phyloP scores from a whole-genome alignment of 768 basidiomycete species.

The Pleurotus djamor region DNA sequence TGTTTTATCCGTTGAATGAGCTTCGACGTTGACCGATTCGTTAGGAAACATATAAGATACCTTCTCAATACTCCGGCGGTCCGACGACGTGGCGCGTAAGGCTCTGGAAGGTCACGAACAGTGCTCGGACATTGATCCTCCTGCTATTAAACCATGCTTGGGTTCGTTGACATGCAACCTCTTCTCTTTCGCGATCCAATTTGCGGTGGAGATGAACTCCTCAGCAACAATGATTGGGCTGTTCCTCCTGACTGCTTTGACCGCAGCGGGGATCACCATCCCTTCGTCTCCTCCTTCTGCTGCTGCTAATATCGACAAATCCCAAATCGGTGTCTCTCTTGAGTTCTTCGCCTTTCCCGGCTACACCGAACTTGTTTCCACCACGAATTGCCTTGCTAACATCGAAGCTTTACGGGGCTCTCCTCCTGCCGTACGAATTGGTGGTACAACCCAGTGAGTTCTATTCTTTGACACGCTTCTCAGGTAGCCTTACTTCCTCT shows the following conservation, averaged over 20 bases:
- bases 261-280: slow-evolving; percentile 11
- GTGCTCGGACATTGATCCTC: background rate
- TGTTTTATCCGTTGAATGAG: too few relatives aligned
- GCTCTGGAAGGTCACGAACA: background rate
- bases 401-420: slow-evolving; percentile 25
- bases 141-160: background rate
- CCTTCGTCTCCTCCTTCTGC: slow-evolving; percentile 22
- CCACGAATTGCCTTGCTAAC: slow-evolving; percentile 28
- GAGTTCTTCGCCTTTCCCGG: slow-evolving; percentile 38
- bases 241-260: background rate
- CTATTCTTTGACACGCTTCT: background rate
- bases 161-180: background rate
- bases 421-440: slow-evolving; percentile 30
- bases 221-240: background rate
- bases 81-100: background rate
- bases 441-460: slow-evolving; percentile 34
- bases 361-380: slow-evolving; percentile 26
- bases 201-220: background rate
- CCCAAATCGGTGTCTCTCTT: slow-evolving; percentile 29
- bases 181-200: background rate
- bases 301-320: slow-evolving; percentile 22
- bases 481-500: background rate
- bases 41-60: too few relatives aligned
- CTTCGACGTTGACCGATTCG: too few relatives aligned
- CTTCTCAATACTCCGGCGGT: background rate